Evolutionary conservation across 257 asterid genomes (phyloP).

Genomic region (Solanum pimpinellifolium): DNA sequence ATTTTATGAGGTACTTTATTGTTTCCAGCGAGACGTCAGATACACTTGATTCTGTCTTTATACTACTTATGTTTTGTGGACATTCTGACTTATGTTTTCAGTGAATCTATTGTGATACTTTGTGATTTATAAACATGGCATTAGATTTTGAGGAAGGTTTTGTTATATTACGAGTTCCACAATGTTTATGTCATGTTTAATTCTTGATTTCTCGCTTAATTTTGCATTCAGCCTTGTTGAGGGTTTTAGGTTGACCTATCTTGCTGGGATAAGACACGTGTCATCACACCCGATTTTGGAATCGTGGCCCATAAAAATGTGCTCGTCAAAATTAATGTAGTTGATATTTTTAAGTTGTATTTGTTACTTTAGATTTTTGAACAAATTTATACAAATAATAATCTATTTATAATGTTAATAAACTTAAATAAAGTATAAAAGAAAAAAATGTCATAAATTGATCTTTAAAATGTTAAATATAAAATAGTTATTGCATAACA

Average conservation of each 20-base stretch:
- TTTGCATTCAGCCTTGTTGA: neutral
- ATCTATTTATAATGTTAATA: too few relatives aligned
- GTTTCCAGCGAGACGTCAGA: neutral
- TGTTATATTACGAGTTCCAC: neutral
- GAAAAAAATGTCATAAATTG: too few relatives aligned
- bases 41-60: neutral
- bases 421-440: neutral
- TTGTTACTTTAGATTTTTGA: neutral
- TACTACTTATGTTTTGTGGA: neutral
- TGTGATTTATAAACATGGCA: neutral
- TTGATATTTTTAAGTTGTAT: too few relatives aligned
- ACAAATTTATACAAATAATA: too few relatives aligned
- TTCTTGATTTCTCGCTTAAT: neutral
- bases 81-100: neutral
- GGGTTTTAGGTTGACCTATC: neutral
- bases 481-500: too few relatives aligned
- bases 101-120: neutral
- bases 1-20: neutral
- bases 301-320: neutral
- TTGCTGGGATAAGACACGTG: neutral
- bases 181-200: neutral
- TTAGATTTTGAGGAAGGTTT: neutral
- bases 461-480: too few relatives aligned
- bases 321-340: neutral
- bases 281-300: neutral